These are phyloP conservation scores for Mycena vulgaris DNA, from an alignment of 768 basidiomycete species.

Conservation along the genomic window DNA sequence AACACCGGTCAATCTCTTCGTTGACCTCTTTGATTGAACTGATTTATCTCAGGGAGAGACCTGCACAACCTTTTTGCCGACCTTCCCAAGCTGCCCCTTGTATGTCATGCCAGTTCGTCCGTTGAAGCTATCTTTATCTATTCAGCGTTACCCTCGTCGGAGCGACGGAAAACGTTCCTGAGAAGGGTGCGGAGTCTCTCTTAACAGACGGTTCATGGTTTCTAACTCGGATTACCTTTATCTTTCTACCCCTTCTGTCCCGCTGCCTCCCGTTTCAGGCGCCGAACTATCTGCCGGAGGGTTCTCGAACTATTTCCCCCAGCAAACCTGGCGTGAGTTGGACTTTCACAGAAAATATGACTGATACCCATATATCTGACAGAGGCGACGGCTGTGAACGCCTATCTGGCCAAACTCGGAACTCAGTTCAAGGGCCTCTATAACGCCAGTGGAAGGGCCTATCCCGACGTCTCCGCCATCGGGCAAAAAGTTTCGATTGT, in stretches of 20 bases:
- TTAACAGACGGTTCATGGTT: too few relatives aligned
- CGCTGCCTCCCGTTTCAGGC: too few relatives aligned
- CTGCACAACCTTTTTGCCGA: slow-evolving; percentile 50
- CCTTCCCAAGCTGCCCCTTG: slow-evolving; percentile 63
- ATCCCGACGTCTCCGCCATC: slow-evolving; percentile 45
- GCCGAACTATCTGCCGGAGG: slow-evolving; percentile 64
- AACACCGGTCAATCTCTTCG: neutral
- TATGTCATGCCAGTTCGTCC: slow-evolving; percentile 34
- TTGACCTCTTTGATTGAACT: neutral
- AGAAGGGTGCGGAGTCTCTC: slow-evolving; percentile 49
- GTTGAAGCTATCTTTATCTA: neutral
- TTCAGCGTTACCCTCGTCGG: slow-evolving; percentile 55
- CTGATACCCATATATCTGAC: neutral
- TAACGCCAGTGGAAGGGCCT: slow-evolving; percentile 35
- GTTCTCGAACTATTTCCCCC: slow-evolving; percentile 60
- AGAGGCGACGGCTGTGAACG: slow-evolving; percentile 28
- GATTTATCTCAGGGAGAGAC: slow-evolving; percentile 49
- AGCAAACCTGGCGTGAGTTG: neutral
- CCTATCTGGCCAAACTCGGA: slow-evolving; percentile 37
- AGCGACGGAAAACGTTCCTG: slow-evolving; percentile 52
- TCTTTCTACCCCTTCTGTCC: too few relatives aligned
- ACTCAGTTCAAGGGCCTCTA: slow-evolving; percentile 22
- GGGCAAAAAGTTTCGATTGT: slow-evolving; percentile 40
- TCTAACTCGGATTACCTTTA: too few relatives aligned
- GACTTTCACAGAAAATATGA: too few relatives aligned